Evolutionary conservation across 2,329 filamentous ascomycete species (phyloP), one percentile per base, ranked within the genome.

Genomic region (Talaromyces amestolkiae): DNA sequence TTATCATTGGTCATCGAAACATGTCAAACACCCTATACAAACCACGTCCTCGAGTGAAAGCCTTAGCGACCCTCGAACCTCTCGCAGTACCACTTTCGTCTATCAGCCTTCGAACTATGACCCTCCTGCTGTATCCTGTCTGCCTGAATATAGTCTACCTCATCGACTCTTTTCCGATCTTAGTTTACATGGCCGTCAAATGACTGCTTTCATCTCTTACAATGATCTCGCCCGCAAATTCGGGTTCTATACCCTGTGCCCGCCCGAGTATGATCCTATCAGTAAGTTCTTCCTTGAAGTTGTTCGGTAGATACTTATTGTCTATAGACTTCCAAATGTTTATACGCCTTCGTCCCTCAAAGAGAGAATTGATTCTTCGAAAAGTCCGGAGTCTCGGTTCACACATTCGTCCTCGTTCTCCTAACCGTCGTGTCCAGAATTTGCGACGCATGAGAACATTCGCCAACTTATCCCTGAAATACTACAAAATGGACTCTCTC

Each of bases 361-460:
- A 70, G 71, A 35, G 62, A 69, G 63, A 66, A 67, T 53, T 62
- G 74, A 33, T 66, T 5, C 59, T 77, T 13, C 68, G 71, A 59
- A 72, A 73, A 51, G 72, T 80, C 61, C 75, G 76, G 39, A 74
- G 70, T 3, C 74, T 77, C 65, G 74, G 75, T 49, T 80, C 78
- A 6, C 75, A 65, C 54, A 51, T 77, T 43, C 70, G 70, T 5
- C 63, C 78, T 9, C 70, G 67, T 49, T 41, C 67, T 24, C 67
- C 69, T 11, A 67, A 66, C 43, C 53, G 68, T 22, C 68, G 67
- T 6, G 64, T 64, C 9, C 68, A 68, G 1, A 74, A 68, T 17
- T 63, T 80, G 45, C 76, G 77, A 43, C 77, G 76, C 39, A 78
- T 76, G 61, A 80, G 75, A 68, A 80, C 78, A 17, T 74, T 80